Conservation (phyloP, 352 stramenopile genomes). For the Phytopythium sindhum region DNA sequence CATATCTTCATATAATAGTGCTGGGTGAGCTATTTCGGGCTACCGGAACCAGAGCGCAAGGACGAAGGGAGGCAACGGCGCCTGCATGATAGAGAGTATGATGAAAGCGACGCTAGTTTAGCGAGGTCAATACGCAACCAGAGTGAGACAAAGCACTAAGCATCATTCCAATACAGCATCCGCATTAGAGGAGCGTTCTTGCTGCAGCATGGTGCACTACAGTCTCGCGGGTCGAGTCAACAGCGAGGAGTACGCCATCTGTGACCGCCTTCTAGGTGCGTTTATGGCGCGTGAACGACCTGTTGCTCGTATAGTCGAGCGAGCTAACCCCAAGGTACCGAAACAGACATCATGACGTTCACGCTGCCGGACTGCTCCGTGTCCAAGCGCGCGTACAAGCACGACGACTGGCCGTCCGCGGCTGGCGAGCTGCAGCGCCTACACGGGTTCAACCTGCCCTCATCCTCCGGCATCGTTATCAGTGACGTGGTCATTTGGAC, state of each 20-base stretch:
- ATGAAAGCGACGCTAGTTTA: background rate
- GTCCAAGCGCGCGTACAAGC: conserved; percentile 44
- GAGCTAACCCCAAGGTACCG: background rate
- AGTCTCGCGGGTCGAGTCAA: conserved; percentile 59
- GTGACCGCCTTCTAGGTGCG: conserved; percentile 63
- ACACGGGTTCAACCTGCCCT: conserved; percentile 43
- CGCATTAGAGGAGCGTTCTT: background rate
- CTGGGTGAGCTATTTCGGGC: background rate
- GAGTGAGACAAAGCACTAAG: background rate
- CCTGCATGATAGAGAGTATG: background rate
- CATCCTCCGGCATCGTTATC: conserved; percentile 39
- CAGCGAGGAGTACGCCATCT: conserved; percentile 73
- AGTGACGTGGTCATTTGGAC: conserved; percentile 69
- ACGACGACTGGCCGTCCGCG: conserved; percentile 42
- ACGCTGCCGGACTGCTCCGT: conserved; percentile 52
- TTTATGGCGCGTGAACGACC: background rate
- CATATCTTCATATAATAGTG: background rate
- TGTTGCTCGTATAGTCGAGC: background rate
- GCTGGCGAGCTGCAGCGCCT: conserved; percentile 39
- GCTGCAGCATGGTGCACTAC: conserved; percentile 50
- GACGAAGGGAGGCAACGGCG: background rate
- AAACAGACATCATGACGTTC: conserved; percentile 49
- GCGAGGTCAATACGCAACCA: too few relatives aligned
- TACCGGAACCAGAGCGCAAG: background rate
- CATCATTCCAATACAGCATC: background rate